Evolutionary conservation across 2,329 filamentous ascomycete genomes (phyloP).

Genomic region (Sclerotinia borealis): DNA sequence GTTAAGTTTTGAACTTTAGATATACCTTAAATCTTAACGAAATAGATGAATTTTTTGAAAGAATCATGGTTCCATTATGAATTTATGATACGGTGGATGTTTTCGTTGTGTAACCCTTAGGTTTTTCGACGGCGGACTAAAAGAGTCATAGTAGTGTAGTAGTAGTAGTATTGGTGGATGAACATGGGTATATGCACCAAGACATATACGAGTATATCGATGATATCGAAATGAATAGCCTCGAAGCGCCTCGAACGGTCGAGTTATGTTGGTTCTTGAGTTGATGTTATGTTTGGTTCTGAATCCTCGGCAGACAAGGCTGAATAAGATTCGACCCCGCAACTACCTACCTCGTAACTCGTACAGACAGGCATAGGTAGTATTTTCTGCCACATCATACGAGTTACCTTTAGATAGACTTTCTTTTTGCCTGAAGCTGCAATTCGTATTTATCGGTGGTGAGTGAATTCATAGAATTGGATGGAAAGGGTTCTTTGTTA

Average conservation of each 20-base stretch:
- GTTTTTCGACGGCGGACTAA: background rate
- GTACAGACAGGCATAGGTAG: too few relatives aligned
- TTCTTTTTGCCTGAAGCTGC: too few relatives aligned
- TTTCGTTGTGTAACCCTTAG: background rate
- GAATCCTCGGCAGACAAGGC: background rate
- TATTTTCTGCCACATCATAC: background rate
- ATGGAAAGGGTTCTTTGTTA: too few relatives aligned
- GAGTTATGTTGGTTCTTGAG: too few relatives aligned
- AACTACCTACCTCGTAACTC: too few relatives aligned
- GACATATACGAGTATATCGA: too few relatives aligned
- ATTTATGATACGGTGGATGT: background rate
- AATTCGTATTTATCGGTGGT: too few relatives aligned
- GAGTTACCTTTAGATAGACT: background rate
- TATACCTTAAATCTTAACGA: constrained; percentile 30
- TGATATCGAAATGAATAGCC: background rate
- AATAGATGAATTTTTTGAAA: constrained; percentile 6
- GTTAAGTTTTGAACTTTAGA: constrained; percentile 17
- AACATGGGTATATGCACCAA: background rate
- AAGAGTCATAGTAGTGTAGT: background rate
- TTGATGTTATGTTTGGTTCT: too few relatives aligned
- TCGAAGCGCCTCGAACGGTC: too few relatives aligned
- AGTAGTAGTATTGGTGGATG: background rate
- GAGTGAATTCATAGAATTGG: too few relatives aligned
- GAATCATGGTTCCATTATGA: background rate
- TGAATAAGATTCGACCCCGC: background rate